Evolutionary conservation across 2,329 filamentous ascomycete genomes (phyloP).

Genomic region (Colletotrichum paranaense): DNA sequence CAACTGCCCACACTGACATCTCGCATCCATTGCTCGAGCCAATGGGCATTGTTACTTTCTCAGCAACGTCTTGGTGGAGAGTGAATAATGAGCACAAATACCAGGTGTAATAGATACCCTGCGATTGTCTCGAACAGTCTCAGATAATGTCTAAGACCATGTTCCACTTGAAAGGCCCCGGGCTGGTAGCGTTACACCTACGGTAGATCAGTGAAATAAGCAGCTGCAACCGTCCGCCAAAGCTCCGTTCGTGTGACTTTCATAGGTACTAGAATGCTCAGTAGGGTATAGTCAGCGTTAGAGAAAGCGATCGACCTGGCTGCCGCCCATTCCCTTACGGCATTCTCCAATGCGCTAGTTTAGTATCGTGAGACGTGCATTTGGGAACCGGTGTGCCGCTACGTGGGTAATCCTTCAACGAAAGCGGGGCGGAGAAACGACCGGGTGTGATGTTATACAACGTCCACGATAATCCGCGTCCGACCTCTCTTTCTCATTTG

Average conservation of each 20-base stretch:
- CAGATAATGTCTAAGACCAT: conserved; percentile 21
- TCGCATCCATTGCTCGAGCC: not conserved
- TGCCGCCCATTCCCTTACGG: not conserved
- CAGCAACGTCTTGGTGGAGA: not conserved
- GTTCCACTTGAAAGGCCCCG: not conserved
- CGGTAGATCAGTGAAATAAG: not conserved
- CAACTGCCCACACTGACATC: not conserved
- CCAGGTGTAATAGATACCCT: not conserved
- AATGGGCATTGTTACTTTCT: not conserved
- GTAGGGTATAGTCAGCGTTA: not conserved
- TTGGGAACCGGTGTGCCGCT: not conserved
- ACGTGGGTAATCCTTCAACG: not conserved
- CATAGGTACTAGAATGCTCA: not conserved
- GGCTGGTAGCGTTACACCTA: not conserved
- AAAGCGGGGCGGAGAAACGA: not conserved
- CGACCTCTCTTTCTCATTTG: not conserved
- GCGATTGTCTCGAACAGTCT: conserved; percentile 15
- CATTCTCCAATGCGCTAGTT: not conserved
- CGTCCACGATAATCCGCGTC: not conserved
- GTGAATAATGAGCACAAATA: not conserved
- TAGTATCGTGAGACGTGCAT: not conserved
- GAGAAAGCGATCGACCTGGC: not conserved
- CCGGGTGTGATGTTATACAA: not conserved
- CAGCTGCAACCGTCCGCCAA: conserved; percentile 16
- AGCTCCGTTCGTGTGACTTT: not conserved